Base-by-base conservation (phyloP, 78 protist genomes). In the Diacronema lutheri region DNA sequence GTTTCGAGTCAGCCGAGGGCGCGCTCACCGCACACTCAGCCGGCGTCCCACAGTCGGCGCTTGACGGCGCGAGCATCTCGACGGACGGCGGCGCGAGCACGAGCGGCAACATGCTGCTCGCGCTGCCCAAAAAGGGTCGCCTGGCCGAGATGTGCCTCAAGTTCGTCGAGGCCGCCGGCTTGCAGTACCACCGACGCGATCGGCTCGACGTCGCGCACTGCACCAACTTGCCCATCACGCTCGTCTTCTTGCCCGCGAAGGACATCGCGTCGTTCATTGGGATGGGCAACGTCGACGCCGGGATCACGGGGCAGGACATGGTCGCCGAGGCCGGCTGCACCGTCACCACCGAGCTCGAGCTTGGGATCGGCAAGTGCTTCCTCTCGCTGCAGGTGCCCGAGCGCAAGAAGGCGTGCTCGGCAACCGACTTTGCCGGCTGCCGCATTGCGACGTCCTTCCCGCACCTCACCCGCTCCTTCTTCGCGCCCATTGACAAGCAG, bases 381-480 rank as follows among this genome's bases (percentile, higher is more conserved):
- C 90, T 92, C 40, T 82, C 86, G 58, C 44, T 92, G 38, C 94
- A 88, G 81, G 92, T 88, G 16, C 90, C 90, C 21, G 44, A 46
- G 68, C 25, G 26, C 56, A 0, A 25, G 65, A 13, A 12, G 37
- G 16, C 60, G 76, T 44, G 0, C 31, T 33, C 37, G 55, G 55
- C 61, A 31, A 37, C 57, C 61, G 61, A 33, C 46, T 85, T 57
- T 10, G 46, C 29, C 1, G 95, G 92, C 35, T 58, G 65, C 77
- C 87, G 93, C 40, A 92, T 92, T 64, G 92, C 87, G 29, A 92
- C 95, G 37, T 92, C 95, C 13, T 92, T 92, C 61, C 90, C 93
- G 19, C n/a, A 66, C 56, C 80, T 92, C 35, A 69, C 95, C 4
- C 20, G 6, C 74, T 57, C 4, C 33, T 90, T 20, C 69, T 90